Percentiles rank a stretch among this genome's conserved stretches.
Conservation (phyloP, 179 eudicot species). For the Actinidia arguta region DNA sequence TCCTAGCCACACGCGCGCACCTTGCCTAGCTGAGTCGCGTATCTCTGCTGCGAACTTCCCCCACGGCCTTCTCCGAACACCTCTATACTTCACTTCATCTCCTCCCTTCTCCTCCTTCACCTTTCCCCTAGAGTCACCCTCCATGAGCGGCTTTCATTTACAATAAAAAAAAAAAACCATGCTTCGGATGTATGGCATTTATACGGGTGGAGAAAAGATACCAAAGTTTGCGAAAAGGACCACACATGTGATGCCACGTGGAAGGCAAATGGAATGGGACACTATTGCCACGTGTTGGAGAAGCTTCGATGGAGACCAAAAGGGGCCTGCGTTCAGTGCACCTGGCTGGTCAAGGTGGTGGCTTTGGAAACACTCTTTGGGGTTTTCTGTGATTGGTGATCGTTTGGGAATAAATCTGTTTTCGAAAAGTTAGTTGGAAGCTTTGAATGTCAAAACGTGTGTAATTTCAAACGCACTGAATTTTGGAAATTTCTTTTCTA, state of each 20-base stretch:
- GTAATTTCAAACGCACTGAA: no score
- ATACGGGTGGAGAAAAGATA: neutral
- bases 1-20: conserved; percentile 70
- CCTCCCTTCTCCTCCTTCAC: conserved; percentile 17
- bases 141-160: neutral
- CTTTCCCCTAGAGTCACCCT: neutral
- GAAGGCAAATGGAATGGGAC: conserved; percentile 25
- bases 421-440: no score
- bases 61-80: conserved; percentile 62
- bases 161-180: no score
- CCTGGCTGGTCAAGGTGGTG: conserved; percentile 74
- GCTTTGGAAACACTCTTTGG: conserved; percentile 38
- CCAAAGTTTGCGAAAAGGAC: neutral
- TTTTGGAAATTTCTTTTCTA: no score
- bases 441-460: no score
- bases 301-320: conserved; percentile 22
- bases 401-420: no score
- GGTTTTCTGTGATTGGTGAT: no score
- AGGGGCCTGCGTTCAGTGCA: conserved; percentile 47
- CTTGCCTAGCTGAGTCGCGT: conserved; percentile 53
- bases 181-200: neutral
- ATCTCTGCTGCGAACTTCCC: conserved; percentile 70
- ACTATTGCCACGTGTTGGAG: conserved; percentile 27
- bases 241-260: conserved; percentile 21
- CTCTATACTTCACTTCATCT: conserved; percentile 51